These are phyloP conservation scores for Tylopilus rubrobrunneus DNA, from an alignment of 768 basidiomycete genomes.

Conservation along the genomic window DNA sequence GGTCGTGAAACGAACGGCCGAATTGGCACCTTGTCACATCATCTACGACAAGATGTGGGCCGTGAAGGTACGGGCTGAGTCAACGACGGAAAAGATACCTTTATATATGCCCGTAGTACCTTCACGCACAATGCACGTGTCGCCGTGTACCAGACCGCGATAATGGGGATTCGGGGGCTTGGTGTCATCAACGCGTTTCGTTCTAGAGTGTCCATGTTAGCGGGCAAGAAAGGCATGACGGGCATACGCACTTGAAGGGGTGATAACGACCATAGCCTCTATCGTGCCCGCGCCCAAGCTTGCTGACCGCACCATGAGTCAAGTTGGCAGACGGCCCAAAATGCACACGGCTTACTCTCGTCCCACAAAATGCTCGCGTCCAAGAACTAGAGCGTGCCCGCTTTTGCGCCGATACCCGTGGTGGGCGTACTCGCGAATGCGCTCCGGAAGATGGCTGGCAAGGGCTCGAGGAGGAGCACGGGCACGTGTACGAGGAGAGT, in stretches of 20 bases:
- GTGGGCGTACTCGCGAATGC: constrained; percentile 41
- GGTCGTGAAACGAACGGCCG: constrained; percentile 92
- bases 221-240: not conserved
- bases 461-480: constrained; percentile 45
- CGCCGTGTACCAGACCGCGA: constrained; percentile 84
- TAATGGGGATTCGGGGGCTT: constrained; percentile 83
- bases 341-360: no score
- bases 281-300: constrained; percentile 86
- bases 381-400: constrained; percentile 71
- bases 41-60: constrained; percentile 47
- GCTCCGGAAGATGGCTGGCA: constrained; percentile 51
- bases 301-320: constrained; percentile 37
- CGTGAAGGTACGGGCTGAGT: no score
- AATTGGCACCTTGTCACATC: constrained; percentile 98
- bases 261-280: constrained; percentile 92
- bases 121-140: constrained; percentile 69
- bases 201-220: constrained; percentile 47
- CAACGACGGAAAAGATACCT: constrained; percentile 91
- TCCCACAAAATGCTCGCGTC: no score
- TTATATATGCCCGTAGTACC: constrained; percentile 84
- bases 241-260: constrained; percentile 82
- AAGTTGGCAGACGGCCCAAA: no score
- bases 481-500: constrained; percentile 51
- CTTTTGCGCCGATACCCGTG: constrained; percentile 66
- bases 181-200: constrained; percentile 94